Conservation (phyloP, 192 early-diverging fungal species). For the Umbelopsis sp. region DNA sequence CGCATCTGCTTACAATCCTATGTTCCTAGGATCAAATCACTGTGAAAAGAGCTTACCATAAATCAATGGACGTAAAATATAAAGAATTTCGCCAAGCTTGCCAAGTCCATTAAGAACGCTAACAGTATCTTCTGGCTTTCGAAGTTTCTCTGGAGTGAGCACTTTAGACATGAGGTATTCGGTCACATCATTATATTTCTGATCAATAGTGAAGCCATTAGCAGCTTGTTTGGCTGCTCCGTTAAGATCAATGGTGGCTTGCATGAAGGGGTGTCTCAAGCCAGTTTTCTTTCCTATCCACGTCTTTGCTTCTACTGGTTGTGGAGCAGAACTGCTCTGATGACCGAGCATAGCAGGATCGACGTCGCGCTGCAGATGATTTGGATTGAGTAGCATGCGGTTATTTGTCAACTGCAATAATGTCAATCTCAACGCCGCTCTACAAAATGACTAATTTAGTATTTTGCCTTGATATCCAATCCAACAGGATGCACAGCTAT, state of each 20-base stretch:
- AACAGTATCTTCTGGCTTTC: constrained; percentile 72
- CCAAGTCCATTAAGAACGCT: constrained; percentile 46
- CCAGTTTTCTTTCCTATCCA: constrained; percentile 45
- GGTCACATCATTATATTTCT: constrained; percentile 41
- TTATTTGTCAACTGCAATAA: constrained; percentile 53
- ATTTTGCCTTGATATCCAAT: background rate
- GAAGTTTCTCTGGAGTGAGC: constrained; percentile 62
- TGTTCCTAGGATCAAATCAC: too few species aligned
- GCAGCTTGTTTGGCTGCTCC: constrained; percentile 17
- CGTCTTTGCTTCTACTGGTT: constrained; percentile 24
- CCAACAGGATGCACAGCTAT: background rate
- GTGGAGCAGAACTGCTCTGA: constrained; percentile 22
- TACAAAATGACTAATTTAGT: constrained; percentile 1
- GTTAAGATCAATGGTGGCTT: constrained; percentile 13
- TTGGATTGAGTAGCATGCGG: constrained; percentile 61
- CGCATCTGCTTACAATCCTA: background rate
- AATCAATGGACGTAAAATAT: constrained; percentile 81
- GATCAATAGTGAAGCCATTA: constrained; percentile 26
- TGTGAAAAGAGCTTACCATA: constrained; percentile 83
- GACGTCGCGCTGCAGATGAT: constrained; percentile 67
- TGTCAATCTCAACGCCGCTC: constrained; percentile 48
- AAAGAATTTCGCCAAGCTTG: constrained; percentile 70
- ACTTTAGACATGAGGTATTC: constrained; percentile 57
- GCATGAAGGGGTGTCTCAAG: constrained; percentile 21
- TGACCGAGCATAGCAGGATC: constrained; percentile 54